A percentile compares a stretch with the other conserved stretches of the same genome.
Conservation (phyloP, 148 eudicot genomes). For the Amaranthus palmeri region DNA sequence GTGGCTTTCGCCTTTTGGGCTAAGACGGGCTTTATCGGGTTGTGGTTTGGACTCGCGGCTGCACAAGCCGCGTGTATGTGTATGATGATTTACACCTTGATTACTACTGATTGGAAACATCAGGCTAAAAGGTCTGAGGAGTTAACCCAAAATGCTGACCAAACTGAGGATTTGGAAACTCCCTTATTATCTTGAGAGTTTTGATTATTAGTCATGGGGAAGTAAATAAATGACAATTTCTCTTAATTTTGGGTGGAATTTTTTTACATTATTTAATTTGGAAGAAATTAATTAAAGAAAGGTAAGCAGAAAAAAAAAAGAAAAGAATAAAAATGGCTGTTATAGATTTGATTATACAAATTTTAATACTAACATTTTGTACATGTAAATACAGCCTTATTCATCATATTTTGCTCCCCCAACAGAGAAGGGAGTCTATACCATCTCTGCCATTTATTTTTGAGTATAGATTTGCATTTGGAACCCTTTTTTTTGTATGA, state of each 20-base stretch:
- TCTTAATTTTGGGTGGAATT: background rate
- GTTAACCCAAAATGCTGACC: conserved; percentile 47
- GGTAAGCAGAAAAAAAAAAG: background rate
- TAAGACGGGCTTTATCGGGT: conserved; percentile 56
- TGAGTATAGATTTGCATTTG: conserved; percentile 7
- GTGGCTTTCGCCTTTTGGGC: conserved; percentile 46
- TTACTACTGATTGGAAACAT: conserved; percentile 63
- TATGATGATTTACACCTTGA: conserved; percentile 60
- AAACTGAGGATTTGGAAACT: conserved; percentile 42
- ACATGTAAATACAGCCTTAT: conserved; percentile 17
- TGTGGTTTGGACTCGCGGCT: conserved; percentile 73
- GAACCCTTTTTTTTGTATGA: background rate
- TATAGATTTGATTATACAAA: background rate
- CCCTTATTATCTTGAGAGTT: conserved; percentile 32
- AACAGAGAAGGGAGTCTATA: background rate
- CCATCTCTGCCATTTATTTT: conserved; percentile 2
- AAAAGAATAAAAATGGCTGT: conserved; percentile 1
- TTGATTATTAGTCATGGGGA: background rate
- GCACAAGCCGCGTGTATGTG: conserved; percentile 53
- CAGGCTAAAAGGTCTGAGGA: conserved; percentile 70
- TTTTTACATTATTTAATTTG: background rate
- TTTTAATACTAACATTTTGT: background rate
- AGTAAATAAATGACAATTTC: conserved; percentile 8
- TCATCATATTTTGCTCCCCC: background rate
- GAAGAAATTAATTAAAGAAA: background rate